Evolutionary conservation across 2,329 filamentous ascomycete genomes (phyloP), one percentile per base, ranked within the genome.

Genomic region (Ophiocordyceps camponoti-saundersi): DNA sequence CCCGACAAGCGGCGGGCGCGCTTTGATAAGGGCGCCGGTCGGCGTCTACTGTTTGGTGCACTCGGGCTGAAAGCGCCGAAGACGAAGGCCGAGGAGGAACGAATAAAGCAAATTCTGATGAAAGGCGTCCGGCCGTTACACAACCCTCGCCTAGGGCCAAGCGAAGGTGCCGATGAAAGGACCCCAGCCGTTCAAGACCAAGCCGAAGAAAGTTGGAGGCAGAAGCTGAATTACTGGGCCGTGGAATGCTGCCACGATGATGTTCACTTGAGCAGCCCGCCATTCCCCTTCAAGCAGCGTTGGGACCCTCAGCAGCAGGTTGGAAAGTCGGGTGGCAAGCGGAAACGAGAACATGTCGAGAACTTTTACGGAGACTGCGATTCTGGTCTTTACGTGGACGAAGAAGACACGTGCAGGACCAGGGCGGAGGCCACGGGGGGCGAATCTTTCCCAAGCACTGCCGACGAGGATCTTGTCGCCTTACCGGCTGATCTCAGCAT

Each of bases 221-320:
- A 76, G 5, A 86, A 79, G 53, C 80, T 95, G 49, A 73, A 68
- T 12, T 78, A 94, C 50, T 74, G 76, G 22, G 89, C 86, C 21
- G 85, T 93, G 1, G 90, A 96, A 60, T 95, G 89, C 62, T 77
- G 79, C 51, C 72, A 84, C n/a, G 74, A 84, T 29, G 74, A 71
- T 6, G 65, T 86, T 39, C 66, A 73, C 30, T 68, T 94, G 43
- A 83, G 75, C 46, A 74, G 85, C 32, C 89, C 90, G 0, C 85
- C 89, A 0, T 95, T 93, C 57, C 89, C 89, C 0, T 95, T 95
- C 60, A 70, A 84, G 16, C 88, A 95, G 61, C 76, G 85, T 44
- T 95, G 89, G 90, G 86, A 94, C 61, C 73, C 77, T 3, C 81
- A 87, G 50, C 84, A 89, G 55, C 65, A 66, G 52, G 63, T 56